Evolutionary conservation across 2,329 filamentous ascomycete species (phyloP), one percentile per base, ranked within the genome.

Genomic region (Ophiosphaerella herpotricha): DNA sequence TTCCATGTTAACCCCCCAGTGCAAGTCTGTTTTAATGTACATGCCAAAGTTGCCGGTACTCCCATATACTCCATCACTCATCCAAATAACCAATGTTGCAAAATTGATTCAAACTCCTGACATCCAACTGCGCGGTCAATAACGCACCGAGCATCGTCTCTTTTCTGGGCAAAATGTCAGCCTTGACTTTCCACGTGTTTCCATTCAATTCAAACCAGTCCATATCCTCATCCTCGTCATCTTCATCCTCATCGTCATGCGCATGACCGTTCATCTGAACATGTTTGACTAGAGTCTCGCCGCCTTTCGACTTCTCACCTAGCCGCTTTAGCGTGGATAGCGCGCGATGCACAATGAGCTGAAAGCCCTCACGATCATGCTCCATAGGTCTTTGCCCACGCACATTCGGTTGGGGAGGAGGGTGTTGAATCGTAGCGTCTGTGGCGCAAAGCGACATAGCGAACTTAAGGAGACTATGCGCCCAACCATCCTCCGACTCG

Each of bases 401-500:
- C n/a, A 62, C 64, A 24, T 65, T 58, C 18, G 62, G 70, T 3
- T 16, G 38, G 12, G 58, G 60, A 16, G 62, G 67, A 16, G 61
- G 59, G 2, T 60, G 61, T 41, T 58, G 64, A 12, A 66, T 58
- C 14, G 50, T 57, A 11, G 64, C 63, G 48, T 72, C 69, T 1
- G 60, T 63, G 4, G 64, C 61, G 21, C 63, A 69, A 3, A 97
- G 78, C 4, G 89, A 80, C 52, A 88, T 86, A 0, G 92, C 84
- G 18, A 97, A 80, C 18, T 86, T 83, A 48, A 93, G 83, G 7
- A 97, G 80, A 61, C 87, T 92, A 50, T 89, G 84, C 1, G 90
- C 88, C 71, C 96, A 94, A 0, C 89, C 90, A 61, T 95, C 91
- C 36, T 88, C 85, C 3, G 89, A 91, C 34, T 87, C 85, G 7